Evolutionary conservation across 2,329 filamentous ascomycete genomes (phyloP), one percentile per base, ranked within the genome.

Genomic region (Ascocoryne sarcoides): DNA sequence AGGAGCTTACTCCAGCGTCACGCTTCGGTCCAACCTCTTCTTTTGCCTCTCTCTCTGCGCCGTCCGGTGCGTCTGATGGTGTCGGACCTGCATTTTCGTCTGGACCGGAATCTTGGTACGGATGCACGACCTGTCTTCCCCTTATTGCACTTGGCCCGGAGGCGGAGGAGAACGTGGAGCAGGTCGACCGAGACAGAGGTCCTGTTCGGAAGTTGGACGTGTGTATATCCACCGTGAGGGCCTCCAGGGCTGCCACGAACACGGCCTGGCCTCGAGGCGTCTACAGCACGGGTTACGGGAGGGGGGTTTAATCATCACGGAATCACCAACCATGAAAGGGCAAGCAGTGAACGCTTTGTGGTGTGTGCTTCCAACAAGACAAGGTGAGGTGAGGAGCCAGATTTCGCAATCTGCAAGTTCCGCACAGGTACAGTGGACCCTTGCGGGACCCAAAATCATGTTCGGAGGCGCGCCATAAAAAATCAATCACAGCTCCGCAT

Each of bases 41-140:
- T 14, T 16, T 17, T 17, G 16, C n/a, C 31, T n/a, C 19, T 21
- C 30, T 32, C 34, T 18, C 34, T 32, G 43, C 39, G n/a, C n/a
- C n/a, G n/a, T n/a, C n/a, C n/a, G n/a, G n/a, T n/a, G n/a, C n/a
- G n/a, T n/a, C n/a, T n/a, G n/a, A n/a, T n/a, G n/a, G n/a, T n/a
- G n/a, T n/a, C n/a, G n/a, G n/a, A n/a, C n/a, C n/a, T n/a, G n/a
- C n/a, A n/a, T n/a, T n/a, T n/a, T n/a, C n/a, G n/a, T n/a, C n/a
- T n/a, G n/a, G n/a, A n/a, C 39, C 40, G 35, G 40, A 39, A 54
- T 52, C 47, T 50, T 48, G 51, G 48, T 49, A 40, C 54, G 54
- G 54, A 55, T 50, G 53, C 46, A 54, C 20, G 35, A 47, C 16
- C 23, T 35, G 35, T 32, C 42, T 48, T 52, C 54, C 53, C 53